Evolutionary conservation across 2,329 filamentous ascomycete species (phyloP).

Genomic region (Xylaria sp.): DNA sequence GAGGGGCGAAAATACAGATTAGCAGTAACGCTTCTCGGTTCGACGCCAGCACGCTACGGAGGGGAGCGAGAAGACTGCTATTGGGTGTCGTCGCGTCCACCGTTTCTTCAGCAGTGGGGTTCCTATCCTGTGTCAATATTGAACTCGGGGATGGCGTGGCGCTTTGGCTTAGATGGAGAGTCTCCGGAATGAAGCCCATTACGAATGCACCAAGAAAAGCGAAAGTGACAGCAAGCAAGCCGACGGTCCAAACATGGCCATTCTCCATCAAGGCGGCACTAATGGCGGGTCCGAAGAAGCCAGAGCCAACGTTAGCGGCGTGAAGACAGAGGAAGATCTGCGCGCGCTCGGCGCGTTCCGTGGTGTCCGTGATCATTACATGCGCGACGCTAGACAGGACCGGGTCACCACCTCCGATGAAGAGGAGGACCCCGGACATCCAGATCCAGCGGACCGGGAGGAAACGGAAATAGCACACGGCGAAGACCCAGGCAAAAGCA

Average conservation of each 20-base stretch:
- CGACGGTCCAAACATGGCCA: constrained; percentile 24
- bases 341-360: constrained; percentile 17
- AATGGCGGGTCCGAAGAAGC: constrained; percentile 24
- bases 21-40: neutral
- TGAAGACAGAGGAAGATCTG: constrained; percentile 30
- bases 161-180: neutral
- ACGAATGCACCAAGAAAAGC: constrained; percentile 13
- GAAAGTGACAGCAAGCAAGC: constrained; percentile 9
- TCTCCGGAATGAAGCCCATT: neutral
- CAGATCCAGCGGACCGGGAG: constrained; percentile 19
- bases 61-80: neutral
- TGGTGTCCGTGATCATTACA: constrained; percentile 26
- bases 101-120: neutral
- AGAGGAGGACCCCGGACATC: constrained; percentile 21
- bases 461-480: constrained; percentile 27
- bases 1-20: constrained; percentile 1
- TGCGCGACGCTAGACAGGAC: constrained; percentile 24
- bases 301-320: constrained; percentile 19
- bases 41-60: neutral
- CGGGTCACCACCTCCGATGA: constrained; percentile 29
- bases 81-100: neutral
- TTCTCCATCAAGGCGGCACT: constrained; percentile 28
- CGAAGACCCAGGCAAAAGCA: constrained; percentile 21
- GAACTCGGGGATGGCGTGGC: neutral
- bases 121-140: neutral